Evolutionary conservation across 2,329 filamentous ascomycete species (phyloP).

Genomic region (Shiraia sp.): DNA sequence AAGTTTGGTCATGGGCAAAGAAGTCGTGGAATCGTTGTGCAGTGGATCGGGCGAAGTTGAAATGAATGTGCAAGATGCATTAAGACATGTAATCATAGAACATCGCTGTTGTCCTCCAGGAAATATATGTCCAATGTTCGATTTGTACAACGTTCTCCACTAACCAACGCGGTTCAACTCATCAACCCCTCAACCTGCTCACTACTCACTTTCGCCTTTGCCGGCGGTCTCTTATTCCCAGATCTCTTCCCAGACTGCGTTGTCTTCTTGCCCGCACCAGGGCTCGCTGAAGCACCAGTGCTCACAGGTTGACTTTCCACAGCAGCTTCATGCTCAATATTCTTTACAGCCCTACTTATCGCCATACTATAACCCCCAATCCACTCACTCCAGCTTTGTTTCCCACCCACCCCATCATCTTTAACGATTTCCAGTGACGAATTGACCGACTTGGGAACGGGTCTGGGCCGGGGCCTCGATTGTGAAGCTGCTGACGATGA

Average conservation of each 20-base stretch:
- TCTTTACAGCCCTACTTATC: constrained; percentile 41
- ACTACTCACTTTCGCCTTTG: constrained; percentile 25
- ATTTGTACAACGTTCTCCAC: no score
- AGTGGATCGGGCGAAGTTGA: no score
- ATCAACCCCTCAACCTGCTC: constrained; percentile 33
- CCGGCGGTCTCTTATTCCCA: constrained; percentile 18
- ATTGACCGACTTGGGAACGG: constrained; percentile 7
- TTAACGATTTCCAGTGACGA: constrained; percentile 18
- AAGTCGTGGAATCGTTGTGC: no score
- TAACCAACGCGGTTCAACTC: constrained; percentile 20
- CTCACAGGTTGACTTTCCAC: constrained; percentile 29
- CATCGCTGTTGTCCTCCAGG: no score
- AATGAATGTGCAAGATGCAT: no score
- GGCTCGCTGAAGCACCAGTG: constrained; percentile 1
- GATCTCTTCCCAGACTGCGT: constrained; percentile 7
- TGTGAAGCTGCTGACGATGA: constrained; percentile 1
- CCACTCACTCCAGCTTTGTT: constrained; percentile 44
- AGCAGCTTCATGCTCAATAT: constrained; percentile 42
- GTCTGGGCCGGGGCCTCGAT: constrained; percentile 6
- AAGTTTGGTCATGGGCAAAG: no score
- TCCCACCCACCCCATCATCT: constrained; percentile 16
- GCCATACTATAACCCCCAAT: constrained; percentile 45
- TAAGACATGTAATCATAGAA: no score
- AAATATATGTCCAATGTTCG: no score
- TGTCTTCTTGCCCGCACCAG: neutral